phyloP scores from a whole-genome alignment of 1,284 basidiomycete species.

The Marasmius tenuissimus region DNA sequence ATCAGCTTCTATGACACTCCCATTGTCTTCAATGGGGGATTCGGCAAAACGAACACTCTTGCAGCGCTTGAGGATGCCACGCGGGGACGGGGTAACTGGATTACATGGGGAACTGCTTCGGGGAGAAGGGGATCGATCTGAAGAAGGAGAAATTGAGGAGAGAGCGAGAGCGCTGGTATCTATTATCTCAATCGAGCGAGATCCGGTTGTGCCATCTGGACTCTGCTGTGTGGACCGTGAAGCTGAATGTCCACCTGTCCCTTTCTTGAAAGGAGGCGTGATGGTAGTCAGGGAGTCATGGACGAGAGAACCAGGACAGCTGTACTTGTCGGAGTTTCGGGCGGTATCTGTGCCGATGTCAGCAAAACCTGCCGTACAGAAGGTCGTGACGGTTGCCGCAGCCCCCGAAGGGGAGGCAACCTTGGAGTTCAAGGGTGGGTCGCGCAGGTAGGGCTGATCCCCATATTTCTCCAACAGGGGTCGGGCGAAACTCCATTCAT shows the following conservation, averaged over 20 bases:
- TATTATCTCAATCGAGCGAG: not conserved
- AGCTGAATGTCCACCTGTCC: not conserved
- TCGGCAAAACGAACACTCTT: constrained; percentile 42
- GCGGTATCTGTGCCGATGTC: not conserved
- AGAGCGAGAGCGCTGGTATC: not conserved
- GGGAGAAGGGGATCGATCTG: constrained; percentile 20
- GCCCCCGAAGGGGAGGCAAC: not conserved
- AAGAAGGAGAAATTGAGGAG: constrained; percentile 15
- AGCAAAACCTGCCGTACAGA: not conserved
- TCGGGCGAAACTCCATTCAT: constrained; percentile 51
- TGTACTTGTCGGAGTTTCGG: not conserved
- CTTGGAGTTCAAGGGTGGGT: not conserved
- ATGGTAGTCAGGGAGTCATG: not conserved
- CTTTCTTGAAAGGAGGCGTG: not conserved
- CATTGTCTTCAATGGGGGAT: constrained; percentile 21
- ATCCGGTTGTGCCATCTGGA: not conserved
- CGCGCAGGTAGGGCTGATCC: constrained; percentile 2
- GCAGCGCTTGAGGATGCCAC: constrained; percentile 39
- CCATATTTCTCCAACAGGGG: constrained; percentile 29
- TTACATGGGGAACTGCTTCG: constrained; percentile 13
- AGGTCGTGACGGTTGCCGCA: not conserved
- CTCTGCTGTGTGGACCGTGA: not conserved
- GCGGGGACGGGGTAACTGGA: constrained; percentile 21
- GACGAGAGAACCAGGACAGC: not conserved
- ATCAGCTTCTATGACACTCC: not conserved